Conservation (phyloP, 768 basidiomycete species). For the Lentinula detonsa region DNA sequence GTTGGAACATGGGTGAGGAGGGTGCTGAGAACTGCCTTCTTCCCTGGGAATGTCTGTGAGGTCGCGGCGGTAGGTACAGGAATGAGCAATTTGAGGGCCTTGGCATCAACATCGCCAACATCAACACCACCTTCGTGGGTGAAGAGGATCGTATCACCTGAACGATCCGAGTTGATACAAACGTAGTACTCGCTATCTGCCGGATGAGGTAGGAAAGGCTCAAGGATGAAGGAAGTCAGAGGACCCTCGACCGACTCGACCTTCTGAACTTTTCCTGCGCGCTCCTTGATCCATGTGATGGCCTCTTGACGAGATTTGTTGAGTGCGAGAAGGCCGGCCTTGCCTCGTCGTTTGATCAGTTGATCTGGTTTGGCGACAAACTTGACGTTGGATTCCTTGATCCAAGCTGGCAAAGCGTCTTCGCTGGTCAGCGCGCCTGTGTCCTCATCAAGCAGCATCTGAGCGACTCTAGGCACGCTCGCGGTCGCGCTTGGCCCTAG, state of each 20-base stretch:
- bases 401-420: conserved; percentile 6
- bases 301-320: conserved; percentile 93
- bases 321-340: conserved; percentile 90
- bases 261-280: conserved; percentile 91
- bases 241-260: conserved; percentile 94
- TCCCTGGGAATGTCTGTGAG: conserved; percentile 69
- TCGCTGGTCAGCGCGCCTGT: conserved; percentile 49
- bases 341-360: conserved; percentile 99
- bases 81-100: conserved; percentile 85
- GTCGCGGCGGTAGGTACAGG: conserved; percentile 48
- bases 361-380: conserved; percentile 97
- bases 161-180: conserved; percentile 93
- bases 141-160: conserved; percentile 96
- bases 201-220: conserved; percentile 97
- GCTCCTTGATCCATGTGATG: conserved; percentile 78
- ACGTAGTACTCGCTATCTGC: conserved; percentile 96
- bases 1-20: conserved; percentile 79
- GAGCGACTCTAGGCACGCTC: conserved; percentile 66
- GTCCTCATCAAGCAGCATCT: conserved; percentile 76
- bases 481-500: conserved; percentile 31
- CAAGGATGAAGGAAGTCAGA: conserved; percentile 95
- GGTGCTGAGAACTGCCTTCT: conserved; percentile 64
- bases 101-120: conserved; percentile 96
- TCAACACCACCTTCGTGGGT: conserved; percentile 99
- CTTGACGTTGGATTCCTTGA: conserved; percentile 33